Base-by-base conservation (phyloP, 768 basidiomycete genomes). In the Lactarius deliciosus region DNA sequence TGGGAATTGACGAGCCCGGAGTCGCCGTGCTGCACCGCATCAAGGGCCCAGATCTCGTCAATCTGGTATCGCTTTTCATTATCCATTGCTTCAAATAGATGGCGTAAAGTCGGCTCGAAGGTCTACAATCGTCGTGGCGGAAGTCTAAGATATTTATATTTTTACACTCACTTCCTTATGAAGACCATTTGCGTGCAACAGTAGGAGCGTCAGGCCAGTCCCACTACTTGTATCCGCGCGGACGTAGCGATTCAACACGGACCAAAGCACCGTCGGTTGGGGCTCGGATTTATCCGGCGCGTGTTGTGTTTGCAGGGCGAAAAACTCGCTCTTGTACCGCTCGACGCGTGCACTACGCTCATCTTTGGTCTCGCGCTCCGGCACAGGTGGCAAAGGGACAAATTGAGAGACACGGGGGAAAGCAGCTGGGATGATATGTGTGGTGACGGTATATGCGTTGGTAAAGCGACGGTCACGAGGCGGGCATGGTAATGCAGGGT, bases 181-280 rank as follows among this genome's bases (percentile, higher is more conserved):
- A 71, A 96, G 89, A 1, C 95, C 94, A 75, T 92, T 96, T 2
- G 92, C 92, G 74, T 96, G 94, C 4, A 85, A 84, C 57, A 91
- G 79, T 68, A 95, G 83, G 60, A 96, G 75, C 0, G 92, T 96
- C 11, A 91, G 60, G 0, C 89, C 85, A 28, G 72, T 74, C 38
- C 61, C 65, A 11, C 70, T 67, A 20, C 38, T 40, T 0, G 75
- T 56, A 9, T 73, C 78, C 54, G 75, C 76, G 71, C 79, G 80
- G 34, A 83, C 82, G 74, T 89, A 93, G 50, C 92, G 84, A 72
- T 94, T 92, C 40, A 87, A 73, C 60, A 84, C 87, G 60, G 83
- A 86, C 90, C 90, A 92, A 61, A 93, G 74, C 5, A 83, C 73
- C 63, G 68, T 77, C 65, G 68, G 64, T 57, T 72, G 75, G 22